These are phyloP conservation scores for Gracilariopsis chorda DNA, from an alignment of 23 red algal species.

Conservation along the genomic window DNA sequence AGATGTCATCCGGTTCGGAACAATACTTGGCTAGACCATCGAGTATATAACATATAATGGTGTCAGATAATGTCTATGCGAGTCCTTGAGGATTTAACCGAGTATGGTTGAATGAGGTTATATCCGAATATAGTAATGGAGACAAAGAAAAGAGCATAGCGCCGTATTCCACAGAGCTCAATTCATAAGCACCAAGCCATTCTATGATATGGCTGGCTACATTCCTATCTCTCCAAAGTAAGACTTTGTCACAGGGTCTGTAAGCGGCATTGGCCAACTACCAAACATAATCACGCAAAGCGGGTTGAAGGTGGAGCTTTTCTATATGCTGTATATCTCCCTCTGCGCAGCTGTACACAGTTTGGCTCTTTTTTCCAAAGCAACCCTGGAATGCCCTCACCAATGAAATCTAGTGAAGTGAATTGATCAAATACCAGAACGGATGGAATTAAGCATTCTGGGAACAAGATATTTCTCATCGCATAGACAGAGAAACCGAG, in stretches of 20 bases:
- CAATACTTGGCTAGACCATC: neutral
- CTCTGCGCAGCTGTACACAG: neutral
- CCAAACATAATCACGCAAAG: neutral
- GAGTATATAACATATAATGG: neutral
- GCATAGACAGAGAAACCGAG: neutral
- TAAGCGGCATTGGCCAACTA: neutral
- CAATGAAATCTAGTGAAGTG: neutral
- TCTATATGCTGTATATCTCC: neutral
- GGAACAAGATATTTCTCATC: neutral
- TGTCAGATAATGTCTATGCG: neutral
- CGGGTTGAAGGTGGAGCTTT: neutral
- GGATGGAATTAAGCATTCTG: neutral
- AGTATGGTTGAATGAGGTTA: neutral
- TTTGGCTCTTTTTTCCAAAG: neutral
- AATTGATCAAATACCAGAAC: conserved; percentile 9
- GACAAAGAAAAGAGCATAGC: neutral
- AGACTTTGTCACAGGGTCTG: neutral
- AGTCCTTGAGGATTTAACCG: neutral
- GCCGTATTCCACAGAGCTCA: neutral
- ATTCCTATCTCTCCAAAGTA: neutral
- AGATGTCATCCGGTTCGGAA: conserved; percentile 15
- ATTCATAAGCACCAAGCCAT: neutral
- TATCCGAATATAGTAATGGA: neutral
- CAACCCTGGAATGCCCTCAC: neutral
- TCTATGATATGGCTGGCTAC: neutral